Evolutionary conservation across 106 monocot genomes (phyloP).

Genomic region (Acorus gramineus): DNA sequence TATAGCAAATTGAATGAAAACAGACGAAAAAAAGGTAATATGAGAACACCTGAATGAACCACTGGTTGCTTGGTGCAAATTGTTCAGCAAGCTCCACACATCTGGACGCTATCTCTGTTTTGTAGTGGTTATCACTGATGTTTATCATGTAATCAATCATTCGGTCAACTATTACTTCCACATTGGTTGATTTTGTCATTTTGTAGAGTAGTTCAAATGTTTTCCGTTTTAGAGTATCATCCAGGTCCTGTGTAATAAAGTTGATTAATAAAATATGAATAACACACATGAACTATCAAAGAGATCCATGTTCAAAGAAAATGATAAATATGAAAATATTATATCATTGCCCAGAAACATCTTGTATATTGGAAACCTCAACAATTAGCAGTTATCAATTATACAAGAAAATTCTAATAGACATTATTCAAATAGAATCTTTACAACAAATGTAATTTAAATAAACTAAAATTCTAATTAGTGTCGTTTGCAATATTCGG

Average conservation of each 20-base stretch:
- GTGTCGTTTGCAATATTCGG: too few relatives aligned
- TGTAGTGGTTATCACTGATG: constrained; percentile 87
- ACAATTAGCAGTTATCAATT: too few relatives aligned
- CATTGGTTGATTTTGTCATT: constrained; percentile 98
- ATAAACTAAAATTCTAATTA: too few relatives aligned
- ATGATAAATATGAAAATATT: not conserved
- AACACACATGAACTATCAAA: constrained; percentile 4
- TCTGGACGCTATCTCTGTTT: constrained; percentile 94
- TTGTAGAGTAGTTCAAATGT: constrained; percentile 94
- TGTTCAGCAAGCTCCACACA: constrained; percentile 99
- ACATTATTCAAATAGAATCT: too few relatives aligned
- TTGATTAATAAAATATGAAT: too few relatives aligned
- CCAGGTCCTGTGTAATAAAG: constrained; percentile 52
- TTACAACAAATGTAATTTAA: too few relatives aligned
- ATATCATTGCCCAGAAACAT: not conserved
- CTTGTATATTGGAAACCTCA: too few relatives aligned
- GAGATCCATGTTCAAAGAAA: not conserved
- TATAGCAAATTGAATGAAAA: not conserved
- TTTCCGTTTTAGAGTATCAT: constrained; percentile 94
- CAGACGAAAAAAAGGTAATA: not conserved
- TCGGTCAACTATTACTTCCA: constrained; percentile 97
- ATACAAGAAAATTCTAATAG: too few relatives aligned
- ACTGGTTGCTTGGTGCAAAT: constrained; percentile 95
- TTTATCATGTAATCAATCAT: constrained; percentile 99
- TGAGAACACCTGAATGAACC: constrained; percentile 87